Evolutionary conservation across 352 stramenopile species (phyloP).

Genomic region (Pythium aquatile): DNA sequence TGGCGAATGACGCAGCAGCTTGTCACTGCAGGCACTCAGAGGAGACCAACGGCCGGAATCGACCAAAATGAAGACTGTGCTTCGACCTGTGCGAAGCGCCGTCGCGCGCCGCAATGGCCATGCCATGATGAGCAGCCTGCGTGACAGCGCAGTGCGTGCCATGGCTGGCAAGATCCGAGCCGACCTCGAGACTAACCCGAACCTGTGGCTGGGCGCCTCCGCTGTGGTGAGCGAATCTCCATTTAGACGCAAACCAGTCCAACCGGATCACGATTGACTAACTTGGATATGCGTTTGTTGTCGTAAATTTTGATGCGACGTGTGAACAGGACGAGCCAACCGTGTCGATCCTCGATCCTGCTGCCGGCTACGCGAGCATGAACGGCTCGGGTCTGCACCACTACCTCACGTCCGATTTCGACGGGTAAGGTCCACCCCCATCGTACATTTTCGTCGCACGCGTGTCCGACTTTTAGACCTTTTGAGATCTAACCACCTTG

Average conservation of each 20-base stretch:
- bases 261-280: neutral
- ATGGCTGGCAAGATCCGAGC: slow-evolving; percentile 56
- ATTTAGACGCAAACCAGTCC: slow-evolving; percentile 3
- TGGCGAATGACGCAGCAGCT: slow-evolving; percentile 19
- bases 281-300: neutral
- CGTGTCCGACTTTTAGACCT: neutral
- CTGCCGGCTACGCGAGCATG: slow-evolving; percentile 51
- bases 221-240: slow-evolving; percentile 57
- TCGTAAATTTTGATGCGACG: no score
- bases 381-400: slow-evolving; percentile 32
- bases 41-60: neutral
- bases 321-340: slow-evolving; percentile 69
- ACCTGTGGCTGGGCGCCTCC: slow-evolving; percentile 76
- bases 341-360: slow-evolving; percentile 78
- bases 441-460: slow-evolving; percentile 9
- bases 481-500: slow-evolving; percentile 4
- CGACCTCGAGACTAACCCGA: slow-evolving; percentile 77
- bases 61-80: slow-evolving; percentile 34
- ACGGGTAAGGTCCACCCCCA: slow-evolving; percentile 30
- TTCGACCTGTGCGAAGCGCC: slow-evolving; percentile 25
- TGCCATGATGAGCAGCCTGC: slow-evolving; percentile 48
- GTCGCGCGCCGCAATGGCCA: slow-evolving; percentile 21
- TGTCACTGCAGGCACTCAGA: neutral
- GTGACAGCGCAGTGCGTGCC: slow-evolving; percentile 59
- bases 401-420: slow-evolving; percentile 45